Evolutionary conservation across 225 moss, liverwort and hornwort species (phyloP).

Genomic region (Ulota crispa): DNA sequence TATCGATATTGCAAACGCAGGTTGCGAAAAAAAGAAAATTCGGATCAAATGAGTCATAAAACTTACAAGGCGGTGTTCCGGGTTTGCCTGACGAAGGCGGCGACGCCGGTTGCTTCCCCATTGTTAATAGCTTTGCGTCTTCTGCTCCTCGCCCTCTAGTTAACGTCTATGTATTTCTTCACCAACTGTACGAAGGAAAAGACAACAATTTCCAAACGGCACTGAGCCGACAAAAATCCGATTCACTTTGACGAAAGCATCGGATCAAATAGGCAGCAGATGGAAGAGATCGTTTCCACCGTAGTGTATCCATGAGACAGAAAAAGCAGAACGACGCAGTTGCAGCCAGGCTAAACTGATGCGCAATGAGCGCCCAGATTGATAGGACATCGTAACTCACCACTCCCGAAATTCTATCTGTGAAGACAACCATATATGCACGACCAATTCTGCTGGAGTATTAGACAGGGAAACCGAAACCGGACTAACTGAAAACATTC

Average conservation of each 20-base stretch:
- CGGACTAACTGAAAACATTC: background rate
- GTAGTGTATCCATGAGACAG: background rate
- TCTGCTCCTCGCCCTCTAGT: background rate
- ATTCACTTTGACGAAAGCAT: background rate
- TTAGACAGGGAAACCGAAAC: background rate
- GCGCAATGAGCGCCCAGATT: background rate
- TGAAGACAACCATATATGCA: background rate
- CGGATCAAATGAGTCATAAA: background rate
- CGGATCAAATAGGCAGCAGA: background rate
- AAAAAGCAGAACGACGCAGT: background rate
- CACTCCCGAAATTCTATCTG: background rate
- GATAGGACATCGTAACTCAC: background rate
- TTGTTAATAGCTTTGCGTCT: conserved; percentile 1
- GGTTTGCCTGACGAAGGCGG: conserved; percentile 34
- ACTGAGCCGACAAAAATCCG: background rate
- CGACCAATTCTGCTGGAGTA: background rate
- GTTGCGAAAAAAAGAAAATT: background rate
- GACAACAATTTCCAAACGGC: background rate
- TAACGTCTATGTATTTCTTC: background rate
- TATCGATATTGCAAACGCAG: background rate
- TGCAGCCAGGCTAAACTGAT: background rate
- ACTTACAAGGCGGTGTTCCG: conserved; percentile 33
- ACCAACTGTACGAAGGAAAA: background rate
- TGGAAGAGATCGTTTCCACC: background rate
- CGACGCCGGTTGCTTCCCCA: conserved; percentile 31